Evolutionary conservation across 805 yeast genomes (phyloP).

Genomic region (Candida incommunis): DNA sequence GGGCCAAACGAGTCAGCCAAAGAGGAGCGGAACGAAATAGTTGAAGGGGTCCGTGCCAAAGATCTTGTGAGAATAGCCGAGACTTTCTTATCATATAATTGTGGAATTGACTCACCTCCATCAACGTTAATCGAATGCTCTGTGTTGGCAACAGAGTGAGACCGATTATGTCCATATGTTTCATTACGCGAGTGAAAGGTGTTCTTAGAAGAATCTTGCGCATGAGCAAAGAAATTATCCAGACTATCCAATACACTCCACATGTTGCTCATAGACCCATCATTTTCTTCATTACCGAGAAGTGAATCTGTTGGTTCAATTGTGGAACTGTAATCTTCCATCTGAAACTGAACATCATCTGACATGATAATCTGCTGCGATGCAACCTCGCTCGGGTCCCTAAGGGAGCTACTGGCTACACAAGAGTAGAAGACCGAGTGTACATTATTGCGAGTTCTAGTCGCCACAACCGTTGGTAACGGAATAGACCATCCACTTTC

Average conservation of each 20-base stretch:
- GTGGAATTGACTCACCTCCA: constrained; percentile 56
- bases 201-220: constrained; percentile 34
- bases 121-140: constrained; percentile 33
- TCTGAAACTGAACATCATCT: constrained; percentile 32
- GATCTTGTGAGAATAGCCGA: constrained; percentile 61
- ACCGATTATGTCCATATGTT: constrained; percentile 2
- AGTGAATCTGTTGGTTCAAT: constrained; percentile 28
- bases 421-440: constrained; percentile 93
- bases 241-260: constrained; percentile 85
- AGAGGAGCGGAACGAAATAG: constrained; percentile 61
- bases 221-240: constrained; percentile 79
- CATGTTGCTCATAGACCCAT: constrained; percentile 73
- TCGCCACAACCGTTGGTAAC: constrained; percentile 83
- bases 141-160: constrained; percentile 31
- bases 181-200: constrained; percentile 6
- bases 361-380: constrained; percentile 1
- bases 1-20: constrained; percentile 49
- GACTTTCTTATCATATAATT: constrained; percentile 66
- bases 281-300: constrained; percentile 34
- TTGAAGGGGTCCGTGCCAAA: constrained; percentile 59
- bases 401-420: constrained; percentile 20
- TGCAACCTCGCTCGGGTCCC: background rate
- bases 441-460: constrained; percentile 79
- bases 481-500: constrained; percentile 97
- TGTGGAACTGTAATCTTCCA: constrained; percentile 35